A percentile compares a stretch with the other conserved stretches of the same genome.
These are phyloP conservation scores for Cyberlindnera japonica DNA, from an alignment of 805 yeast species.

Conservation along the genomic window DNA sequence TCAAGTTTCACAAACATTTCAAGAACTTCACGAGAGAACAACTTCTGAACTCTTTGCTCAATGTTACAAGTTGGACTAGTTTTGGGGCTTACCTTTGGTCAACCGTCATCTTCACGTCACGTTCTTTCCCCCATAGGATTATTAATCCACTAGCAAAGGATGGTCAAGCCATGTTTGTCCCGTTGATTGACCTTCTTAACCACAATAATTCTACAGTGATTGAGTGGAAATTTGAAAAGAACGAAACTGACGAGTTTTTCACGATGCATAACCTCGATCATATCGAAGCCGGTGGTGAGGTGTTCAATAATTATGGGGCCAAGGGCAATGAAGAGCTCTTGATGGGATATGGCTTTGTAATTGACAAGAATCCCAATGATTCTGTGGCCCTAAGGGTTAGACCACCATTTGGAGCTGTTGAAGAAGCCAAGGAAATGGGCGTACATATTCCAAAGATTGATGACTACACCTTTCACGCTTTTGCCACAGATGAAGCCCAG, in stretches of 20 bases:
- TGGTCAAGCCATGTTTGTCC: conserved; percentile 63
- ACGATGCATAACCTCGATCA: conserved; percentile 18
- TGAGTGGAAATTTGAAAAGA: conserved; percentile 50
- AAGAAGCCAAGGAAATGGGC: conserved; percentile 34
- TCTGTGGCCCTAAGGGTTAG: conserved; percentile 60
- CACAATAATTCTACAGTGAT: conserved; percentile 63
- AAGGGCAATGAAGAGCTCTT: conserved; percentile 87
- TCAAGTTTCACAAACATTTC: conserved; percentile 17
- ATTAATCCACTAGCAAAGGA: conserved; percentile 33
- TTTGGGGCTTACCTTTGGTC: conserved; percentile 77
- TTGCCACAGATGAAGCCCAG: conserved; percentile 20
- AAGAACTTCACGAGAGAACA: conserved; percentile 13
- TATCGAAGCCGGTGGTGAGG: conserved; percentile 35
- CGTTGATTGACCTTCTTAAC: conserved; percentile 74
- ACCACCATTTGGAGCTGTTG: conserved; percentile 30
- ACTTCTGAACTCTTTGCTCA: conserved; percentile 21
- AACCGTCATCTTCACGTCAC: conserved; percentile 61
- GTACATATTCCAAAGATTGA: conserved; percentile 36
- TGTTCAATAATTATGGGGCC: conserved; percentile 83
- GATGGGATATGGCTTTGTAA: conserved; percentile 73
- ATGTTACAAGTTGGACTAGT: conserved; percentile 49
- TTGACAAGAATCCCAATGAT: conserved; percentile 52
- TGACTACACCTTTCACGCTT: conserved; percentile 40
- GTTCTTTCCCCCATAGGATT: conserved; percentile 71
- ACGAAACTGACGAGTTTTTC: conserved; percentile 17